Base-by-base conservation (phyloP, 345 rosid genomes). In the Draba incana region DNA sequence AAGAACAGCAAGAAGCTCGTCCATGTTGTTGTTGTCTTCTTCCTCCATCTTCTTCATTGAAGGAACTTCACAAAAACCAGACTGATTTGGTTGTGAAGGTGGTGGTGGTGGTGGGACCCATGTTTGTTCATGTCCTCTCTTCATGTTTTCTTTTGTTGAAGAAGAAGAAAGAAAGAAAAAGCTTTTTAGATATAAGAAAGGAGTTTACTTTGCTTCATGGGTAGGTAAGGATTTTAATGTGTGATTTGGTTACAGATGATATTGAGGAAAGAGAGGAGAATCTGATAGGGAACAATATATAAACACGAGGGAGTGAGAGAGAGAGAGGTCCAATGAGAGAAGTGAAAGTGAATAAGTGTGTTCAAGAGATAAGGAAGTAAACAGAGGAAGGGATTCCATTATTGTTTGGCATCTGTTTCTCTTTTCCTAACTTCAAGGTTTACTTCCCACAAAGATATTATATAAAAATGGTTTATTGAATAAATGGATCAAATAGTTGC, bases 1-100 rank as follows among this genome's bases (percentile, higher is more conserved):
- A 69, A 88, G 60, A 58, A 80, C 96, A 24, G 84, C 97, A 52
- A 93, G 80, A 6, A 88, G 78, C 80, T 93, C 97, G 53, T 93
- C 98, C 95, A 88, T 80, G 64, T 68, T 92, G 80, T 80, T 31
- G 10, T 89, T 92, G 80, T 80, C 24, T 8, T 89, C 97, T 13
- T 81, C 88, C 0, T 81, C 87, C 0, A 72, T 31, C 77, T 78
- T 84, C 74, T 82, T 83, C 81, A 80, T 68, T 50, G 84, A 71
- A 24, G 81, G 63, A 59, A 57, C 66, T 57, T 74, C 79, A 15
- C 41, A 57, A 33, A 57, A 72, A 25, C 57, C 31, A 55, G 25
- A 76, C 28, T 33, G 37, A 6, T 33, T 6, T 33, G 2, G 37
- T 33, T 61, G 66, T 69, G 42, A 6, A 2, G 67, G 66, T 69